phyloP scores from a whole-genome alignment of 495 filamentous ascomycete genomes.

The Oleoguttula mirabilis region DNA sequence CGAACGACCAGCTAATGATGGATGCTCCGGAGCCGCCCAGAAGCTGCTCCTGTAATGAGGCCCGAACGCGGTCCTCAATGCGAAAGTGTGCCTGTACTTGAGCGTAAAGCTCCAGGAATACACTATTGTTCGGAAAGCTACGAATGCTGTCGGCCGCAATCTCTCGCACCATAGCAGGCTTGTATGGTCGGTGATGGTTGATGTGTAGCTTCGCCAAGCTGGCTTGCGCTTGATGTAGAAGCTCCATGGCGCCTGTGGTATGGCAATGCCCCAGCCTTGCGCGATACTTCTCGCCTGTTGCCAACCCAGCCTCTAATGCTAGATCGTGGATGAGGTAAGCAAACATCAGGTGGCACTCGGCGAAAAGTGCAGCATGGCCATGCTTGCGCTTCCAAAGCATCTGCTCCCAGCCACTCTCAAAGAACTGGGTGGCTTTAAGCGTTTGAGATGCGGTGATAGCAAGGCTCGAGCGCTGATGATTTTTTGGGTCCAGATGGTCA shows the following conservation, averaged over 20 bases:
- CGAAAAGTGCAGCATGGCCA: constrained; percentile 8
- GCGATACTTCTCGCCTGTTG: no score
- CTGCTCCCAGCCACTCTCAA: constrained; percentile 21
- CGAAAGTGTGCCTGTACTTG: constrained; percentile 21
- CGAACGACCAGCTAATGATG: constrained; percentile 49
- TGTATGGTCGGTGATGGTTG: constrained; percentile 37
- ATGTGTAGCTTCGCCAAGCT: constrained; percentile 59
- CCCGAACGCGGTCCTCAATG: constrained; percentile 61
- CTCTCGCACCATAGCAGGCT: constrained; percentile 48
- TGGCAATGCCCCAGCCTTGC: neutral
- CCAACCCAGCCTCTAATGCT: no score
- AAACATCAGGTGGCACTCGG: constrained; percentile 17
- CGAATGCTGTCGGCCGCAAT: constrained; percentile 46
- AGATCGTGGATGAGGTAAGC: no score
- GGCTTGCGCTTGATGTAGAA: constrained; percentile 31
- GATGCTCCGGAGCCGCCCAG: constrained; percentile 21
- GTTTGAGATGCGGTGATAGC: constrained; percentile 4
- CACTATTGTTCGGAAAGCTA: constrained; percentile 63
- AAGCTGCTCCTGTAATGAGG: constrained; percentile 40
- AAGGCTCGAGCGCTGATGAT: neutral
- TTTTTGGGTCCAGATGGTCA: neutral
- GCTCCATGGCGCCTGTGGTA: constrained; percentile 19
- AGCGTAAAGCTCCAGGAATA: constrained; percentile 58
- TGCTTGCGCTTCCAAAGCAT: neutral
- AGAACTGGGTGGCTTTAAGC: constrained; percentile 19